Evolutionary conservation across 2,329 filamentous ascomycete genomes (phyloP), one percentile per base, ranked within the genome.

Genomic region (Emmonsiellopsis sp.): DNA sequence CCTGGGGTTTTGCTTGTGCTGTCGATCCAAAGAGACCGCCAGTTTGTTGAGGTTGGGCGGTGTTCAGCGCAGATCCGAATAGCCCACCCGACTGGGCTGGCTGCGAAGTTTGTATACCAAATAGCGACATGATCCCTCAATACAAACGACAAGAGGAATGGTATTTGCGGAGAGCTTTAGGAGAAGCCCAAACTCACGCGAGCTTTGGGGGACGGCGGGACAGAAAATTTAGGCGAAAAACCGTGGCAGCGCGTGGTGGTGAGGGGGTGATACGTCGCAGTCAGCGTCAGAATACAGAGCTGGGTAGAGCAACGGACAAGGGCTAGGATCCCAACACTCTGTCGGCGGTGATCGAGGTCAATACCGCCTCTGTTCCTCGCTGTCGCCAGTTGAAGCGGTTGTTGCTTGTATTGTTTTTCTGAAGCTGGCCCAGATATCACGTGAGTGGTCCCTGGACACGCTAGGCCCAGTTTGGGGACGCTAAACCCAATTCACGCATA

Each of bases 31-130:
- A 58, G 13, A 55, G 31, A 27, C 47, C 50, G 39, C 53, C 53
- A 34, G 44, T 51, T 42, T 58, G 56, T 36, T 58, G 58, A 6
- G 58, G 52, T 43, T 57, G 57, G 39, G 39, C 51, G 3, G 52
- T 45, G 2, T 43, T 39, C 13, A 54, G 39, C 14, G 33, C 34
- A 34, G 56, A 55, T 27, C 56, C 56, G 36, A 58, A 58, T 11
- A 53, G 37, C 13, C 54, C 53, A 6, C 49, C 31, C 13, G 44
- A 13, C 44, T 51, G 56, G 51, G 46, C 56, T 44, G 37, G 46
- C 34, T 48, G 55, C 54, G 45, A 53, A 32, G 33, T 58, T 42
- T 49, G 46, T 49, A 53, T 48, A n/a, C 56, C 51, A 45, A 59
- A 56, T 11, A 58, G 45, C 13, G 53, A 52, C 57, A 59, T 59